phyloP scores from a whole-genome alignment of 805 yeast genomes.

The Ogataea saltuana region DNA sequence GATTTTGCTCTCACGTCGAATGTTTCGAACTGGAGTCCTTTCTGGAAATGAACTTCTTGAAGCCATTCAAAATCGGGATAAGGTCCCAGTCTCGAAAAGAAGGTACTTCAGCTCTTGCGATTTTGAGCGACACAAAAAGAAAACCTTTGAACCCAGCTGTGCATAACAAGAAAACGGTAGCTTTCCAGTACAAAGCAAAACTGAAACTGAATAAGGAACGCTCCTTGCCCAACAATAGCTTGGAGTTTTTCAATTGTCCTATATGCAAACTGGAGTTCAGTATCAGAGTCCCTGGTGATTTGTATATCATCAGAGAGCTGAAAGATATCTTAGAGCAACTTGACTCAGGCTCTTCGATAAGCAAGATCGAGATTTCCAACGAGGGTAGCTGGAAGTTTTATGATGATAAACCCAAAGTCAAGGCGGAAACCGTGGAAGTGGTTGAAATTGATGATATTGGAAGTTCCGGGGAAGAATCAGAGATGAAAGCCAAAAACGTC shows the following conservation, averaged over 20 bases:
- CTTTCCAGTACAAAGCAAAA: slow-evolving; percentile 26
- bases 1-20: slow-evolving; percentile 37
- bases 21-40: slow-evolving; percentile 38
- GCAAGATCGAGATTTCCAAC: slow-evolving; percentile 29
- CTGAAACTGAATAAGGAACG: slow-evolving; percentile 22
- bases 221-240: slow-evolving; percentile 25
- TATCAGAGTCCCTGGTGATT: slow-evolving; percentile 33
- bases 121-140: slow-evolving; percentile 31
- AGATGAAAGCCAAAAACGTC: not conserved
- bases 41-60: slow-evolving; percentile 30
- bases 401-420: slow-evolving; percentile 8
- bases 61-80: slow-evolving; percentile 31
- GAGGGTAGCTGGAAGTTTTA: slow-evolving; percentile 31
- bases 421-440: slow-evolving; percentile 17
- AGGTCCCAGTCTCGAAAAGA: slow-evolving; percentile 17
- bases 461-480: not conserved
- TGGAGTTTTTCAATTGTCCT: slow-evolving; percentile 37
- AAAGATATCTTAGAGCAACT: slow-evolving; percentile 28
- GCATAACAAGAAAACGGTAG: slow-evolving; percentile 26
- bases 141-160: slow-evolving; percentile 19
- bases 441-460: slow-evolving; percentile 23
- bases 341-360: slow-evolving; percentile 18
- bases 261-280: slow-evolving; percentile 38
- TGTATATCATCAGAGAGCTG: slow-evolving; percentile 35
- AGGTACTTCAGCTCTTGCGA: slow-evolving; percentile 21